Evolutionary conservation across 495 filamentous ascomycete genomes (phyloP), one percentile per base, ranked within the genome.

Genomic region (Penicillium mononematosum): DNA sequence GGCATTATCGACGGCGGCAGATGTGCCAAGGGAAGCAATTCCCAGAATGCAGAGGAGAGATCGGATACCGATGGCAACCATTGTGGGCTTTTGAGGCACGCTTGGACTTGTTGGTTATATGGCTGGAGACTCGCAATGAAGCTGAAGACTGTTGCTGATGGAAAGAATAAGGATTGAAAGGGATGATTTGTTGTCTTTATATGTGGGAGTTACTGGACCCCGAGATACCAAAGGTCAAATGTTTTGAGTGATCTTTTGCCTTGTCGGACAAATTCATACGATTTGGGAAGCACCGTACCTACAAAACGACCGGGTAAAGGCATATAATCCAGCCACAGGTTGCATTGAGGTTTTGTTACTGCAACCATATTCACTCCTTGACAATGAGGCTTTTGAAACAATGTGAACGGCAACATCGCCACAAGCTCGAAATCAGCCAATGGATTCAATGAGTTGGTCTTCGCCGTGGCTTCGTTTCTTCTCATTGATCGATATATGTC

Each of bases 41-140:
- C 64, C 59, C 42, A 69, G 25, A 16, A 56, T 53, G 20, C 44
- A 61, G 5, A 64, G 2, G 25, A 65, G 4, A 31, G 48, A 46
- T 27, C 16, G 43, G 29, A 53, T 45, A 38, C 17, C 56, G 16
- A 38, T 27, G n/a, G 31, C 46, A 39, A 55, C 49, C 66, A 69
- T 67, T 38, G 4, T 45, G 34, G 31, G 22, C 16, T 58, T 45
- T 11, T 14, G 20, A 22, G 12, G 14, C 22, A n/a, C 20, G 20
- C 9, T 53, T 19, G 14, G 38, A n/a, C 10, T 24, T 38, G 11
- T 20, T 24, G 4, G 14, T 17, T 45, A 19, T 14, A 19, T 56
- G 41, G n/a, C 7, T n/a, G 25, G 44, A 14, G 34, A 20, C 3
- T 39, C 4, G 41, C 11, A 25, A 55, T 55, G 42, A 24, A 17